Base-by-base conservation (phyloP, 202 grass and related monocot genomes). In the Setaria viridis region DNA sequence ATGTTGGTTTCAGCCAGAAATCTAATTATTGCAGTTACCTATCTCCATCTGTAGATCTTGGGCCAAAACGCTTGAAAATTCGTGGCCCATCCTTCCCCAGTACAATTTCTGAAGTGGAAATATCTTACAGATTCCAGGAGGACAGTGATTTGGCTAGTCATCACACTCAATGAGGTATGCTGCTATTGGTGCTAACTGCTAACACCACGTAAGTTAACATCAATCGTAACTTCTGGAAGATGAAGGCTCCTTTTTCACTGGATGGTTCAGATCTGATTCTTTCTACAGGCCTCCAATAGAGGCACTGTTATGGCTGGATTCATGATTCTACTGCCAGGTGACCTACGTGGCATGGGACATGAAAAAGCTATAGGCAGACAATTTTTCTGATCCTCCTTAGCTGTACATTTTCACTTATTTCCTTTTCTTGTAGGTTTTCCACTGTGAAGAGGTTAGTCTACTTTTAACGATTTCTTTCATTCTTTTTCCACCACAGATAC, bases 1-100 rank as follows among this genome's bases (percentile, higher is more conserved):
- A 85, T 48, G 63, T 63, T 55, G 65, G 14, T 58, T 78, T 81
- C 74, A 84, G 62, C 46, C 56, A 67, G 55, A 94, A 80, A 81
- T 67, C 72, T 87, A 85, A 81, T 74, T 58, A n/a, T 77, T 85
- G 58, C 81, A 88, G 63, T 62, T 63, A 88, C 54, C 42, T 71
- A 67, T 80, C 85, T 66, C 69, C 86, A 77, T 86, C 82, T 88
- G 86, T 60, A 75, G 88, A 92, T 54, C 56, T 77, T 87, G 92
- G 78, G 70, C 86, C 86, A 51, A 94, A 89, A 80, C 92, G 84
- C 59, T 71, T 94, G 63, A 97, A 89, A 89, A 87, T 97, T 72
- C 82, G 85, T 91, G 86, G 90, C 51, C 92, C 94, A 19, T 88
- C 88, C 20, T 85, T 88, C 71, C 82, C 80, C 32, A 85, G 71